Evolutionary conservation across 208 protist species (phyloP).

Genomic region (Trypanosoma cruzi): DNA sequence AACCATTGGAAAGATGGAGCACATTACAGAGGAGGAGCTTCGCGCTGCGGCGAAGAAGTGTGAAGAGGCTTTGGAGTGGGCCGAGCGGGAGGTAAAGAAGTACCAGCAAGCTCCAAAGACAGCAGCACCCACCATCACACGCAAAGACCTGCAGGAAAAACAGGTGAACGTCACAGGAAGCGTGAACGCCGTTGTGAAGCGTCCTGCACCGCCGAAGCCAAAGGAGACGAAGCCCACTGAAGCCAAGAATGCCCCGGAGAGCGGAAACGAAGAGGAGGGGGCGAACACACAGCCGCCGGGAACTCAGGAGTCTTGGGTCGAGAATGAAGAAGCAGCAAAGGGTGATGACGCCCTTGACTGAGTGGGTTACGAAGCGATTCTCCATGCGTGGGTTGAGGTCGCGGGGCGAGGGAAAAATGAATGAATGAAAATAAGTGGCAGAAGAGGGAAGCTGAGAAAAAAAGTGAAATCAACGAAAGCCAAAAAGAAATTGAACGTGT

Average conservation of each 20-base stretch:
- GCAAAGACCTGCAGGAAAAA: constrained; percentile 38
- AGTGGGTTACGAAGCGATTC: no score
- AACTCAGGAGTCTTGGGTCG: background rate
- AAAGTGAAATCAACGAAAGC: no score
- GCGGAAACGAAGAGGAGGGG: constrained; percentile 22
- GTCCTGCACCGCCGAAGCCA: constrained; percentile 56
- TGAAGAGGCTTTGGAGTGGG: constrained; percentile 64
- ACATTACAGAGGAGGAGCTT: constrained; percentile 86
- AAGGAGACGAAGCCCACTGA: constrained; percentile 32
- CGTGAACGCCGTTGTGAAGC: constrained; percentile 49
- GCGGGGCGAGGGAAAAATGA: background rate
- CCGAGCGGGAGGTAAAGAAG: constrained; percentile 40
- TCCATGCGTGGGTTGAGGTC: no score
- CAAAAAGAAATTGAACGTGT: no score
- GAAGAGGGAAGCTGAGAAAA: no score
- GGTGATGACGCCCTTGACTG: constrained; percentile 42
- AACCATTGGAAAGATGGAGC: constrained; percentile 60
- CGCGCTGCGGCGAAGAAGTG: constrained; percentile 45
- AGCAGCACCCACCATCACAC: constrained; percentile 39
- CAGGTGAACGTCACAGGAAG: constrained; percentile 35
- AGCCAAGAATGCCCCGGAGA: no score
- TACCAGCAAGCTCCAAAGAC: constrained; percentile 53
- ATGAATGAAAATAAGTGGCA: no score
- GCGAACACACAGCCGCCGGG: constrained; percentile 12
- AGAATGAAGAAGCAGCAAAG: constrained; percentile 21